Base-by-base conservation (phyloP, 2,329 filamentous ascomycete genomes). In the Madurella fahalii region DNA sequence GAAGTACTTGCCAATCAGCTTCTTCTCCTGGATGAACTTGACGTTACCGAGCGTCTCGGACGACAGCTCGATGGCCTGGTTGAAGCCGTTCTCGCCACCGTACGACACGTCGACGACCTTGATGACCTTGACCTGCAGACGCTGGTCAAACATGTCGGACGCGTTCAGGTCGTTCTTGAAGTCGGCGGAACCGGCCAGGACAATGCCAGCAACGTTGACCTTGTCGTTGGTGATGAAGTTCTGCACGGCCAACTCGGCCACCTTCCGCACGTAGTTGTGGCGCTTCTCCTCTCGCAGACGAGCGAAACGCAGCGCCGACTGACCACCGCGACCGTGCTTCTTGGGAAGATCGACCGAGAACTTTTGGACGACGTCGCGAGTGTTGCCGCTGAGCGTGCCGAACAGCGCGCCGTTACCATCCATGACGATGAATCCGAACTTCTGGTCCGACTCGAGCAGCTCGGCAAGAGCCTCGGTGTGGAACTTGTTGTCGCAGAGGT, bases 1-100 rank as follows among this genome's bases (percentile, higher is more conserved):
- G 67, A 99, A 99, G 80, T 99, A 99, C 71, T 89, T 91, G 72
- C 93, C 93, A 69, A 99, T 99, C 60, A 99, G 85, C 79, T 96
- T 99, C 87, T 99, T 99, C 82, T 99, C 94, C 76, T 99, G 94
- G 72, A 99, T 96, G 73, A 99, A 99, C 77, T 99, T 99, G 82
- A 99, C 94, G 71, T 97, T 99, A 74, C 92, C 89, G 46, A 99
- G 83, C 8, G 94, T 99, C 79, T 99, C 95, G 8, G 91, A 84
- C 25, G 94, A 87, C 67, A 99, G 75, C 71, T 99, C 94, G 61
- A 99, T 99, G 57, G 94, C 94, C 77, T 99, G 95, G 79, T 99
- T 99, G 83, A 99, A 99, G 45, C 94, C 94, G 79, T 97, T 97
- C 77, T 99, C 95, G 65, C 94, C 94, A 72, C 94, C 94, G 68